phyloP scores from a whole-genome alignment of 164 flowering plant genomes.

The Vitis rupestris region DNA sequence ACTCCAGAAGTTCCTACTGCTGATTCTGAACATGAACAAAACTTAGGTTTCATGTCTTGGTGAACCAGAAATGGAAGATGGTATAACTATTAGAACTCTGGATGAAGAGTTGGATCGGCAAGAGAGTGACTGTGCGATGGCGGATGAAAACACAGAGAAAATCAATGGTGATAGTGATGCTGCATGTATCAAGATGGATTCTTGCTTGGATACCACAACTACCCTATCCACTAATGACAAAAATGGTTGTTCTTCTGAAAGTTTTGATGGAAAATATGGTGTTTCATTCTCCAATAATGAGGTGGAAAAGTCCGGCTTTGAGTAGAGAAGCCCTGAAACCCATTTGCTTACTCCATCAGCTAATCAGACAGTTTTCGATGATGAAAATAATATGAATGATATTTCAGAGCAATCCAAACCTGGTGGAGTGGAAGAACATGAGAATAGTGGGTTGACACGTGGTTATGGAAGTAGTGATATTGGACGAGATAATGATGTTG shows the following conservation, averaged over 20 bases:
- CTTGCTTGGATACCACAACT: neutral
- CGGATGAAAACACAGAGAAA: constrained; percentile 18
- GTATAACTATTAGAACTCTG: constrained; percentile 7
- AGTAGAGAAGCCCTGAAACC: constrained; percentile 11
- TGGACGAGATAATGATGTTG: constrained; percentile 11
- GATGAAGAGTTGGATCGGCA: constrained; percentile 13
- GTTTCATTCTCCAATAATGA: constrained; percentile 2
- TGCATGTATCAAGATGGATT: constrained; percentile 7
- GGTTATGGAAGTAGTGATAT: constrained; percentile 13
- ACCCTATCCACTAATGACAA: neutral
- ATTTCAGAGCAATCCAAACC: constrained; percentile 16
- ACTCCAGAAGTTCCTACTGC: constrained; percentile 11
- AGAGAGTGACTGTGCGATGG: constrained; percentile 4
- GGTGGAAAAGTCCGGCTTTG: constrained; percentile 16
- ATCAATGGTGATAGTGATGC: constrained; percentile 9
- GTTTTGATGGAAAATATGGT: constrained; percentile 18
- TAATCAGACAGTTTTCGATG: neutral
- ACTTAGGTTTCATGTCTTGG: constrained; percentile 7
- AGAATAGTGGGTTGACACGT: constrained; percentile 16
- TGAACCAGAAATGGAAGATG: constrained; percentile 17
- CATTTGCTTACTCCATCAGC: neutral
- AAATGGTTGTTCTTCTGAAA: constrained; percentile 3
- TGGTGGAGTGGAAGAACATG: constrained; percentile 21
- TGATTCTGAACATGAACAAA: constrained; percentile 14
- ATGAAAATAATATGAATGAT: constrained; percentile 12